Evolutionary conservation across 371 early-diverging fungal genomes (phyloP).

Genomic region (Apophysomyces ossiformis): DNA sequence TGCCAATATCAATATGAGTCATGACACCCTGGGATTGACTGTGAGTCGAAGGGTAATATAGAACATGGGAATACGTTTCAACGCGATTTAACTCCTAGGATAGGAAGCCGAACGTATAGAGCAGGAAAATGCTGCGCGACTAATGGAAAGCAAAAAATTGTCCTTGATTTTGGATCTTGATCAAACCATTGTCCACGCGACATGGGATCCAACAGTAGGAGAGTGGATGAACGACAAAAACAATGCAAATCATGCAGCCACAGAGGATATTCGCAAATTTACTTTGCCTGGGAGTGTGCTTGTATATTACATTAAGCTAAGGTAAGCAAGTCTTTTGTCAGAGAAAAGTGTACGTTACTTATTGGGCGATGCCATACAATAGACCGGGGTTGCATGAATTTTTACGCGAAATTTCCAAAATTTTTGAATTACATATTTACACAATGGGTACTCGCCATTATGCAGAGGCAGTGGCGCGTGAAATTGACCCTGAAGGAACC

Average conservation of each 20-base stretch:
- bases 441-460: constrained; percentile 99
- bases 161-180: constrained; percentile 98
- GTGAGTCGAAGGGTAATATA: constrained; percentile 64
- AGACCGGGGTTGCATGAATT: constrained; percentile 86
- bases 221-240: constrained; percentile 80
- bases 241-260: constrained; percentile 61
- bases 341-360: neutral
- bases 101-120: constrained; percentile 87
- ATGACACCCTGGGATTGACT: constrained; percentile 73
- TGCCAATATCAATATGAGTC: constrained; percentile 75
- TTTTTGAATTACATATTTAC: constrained; percentile 98
- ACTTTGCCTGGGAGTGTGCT: constrained; percentile 69
- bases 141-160: constrained; percentile 75
- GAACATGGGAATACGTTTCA: neutral
- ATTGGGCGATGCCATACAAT: constrained; percentile 3
- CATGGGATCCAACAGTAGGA: constrained; percentile 80
- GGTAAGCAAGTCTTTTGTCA: constrained; percentile 40
- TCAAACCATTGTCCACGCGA: constrained; percentile 99
- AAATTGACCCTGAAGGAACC: constrained; percentile 86
- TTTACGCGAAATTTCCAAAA: constrained; percentile 65
- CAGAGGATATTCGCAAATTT: constrained; percentile 76
- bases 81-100: neutral
- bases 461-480: constrained; percentile 87
- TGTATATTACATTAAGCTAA: constrained; percentile 84
- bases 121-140: constrained; percentile 65